Evolutionary conservation across 1,284 basidiomycete species (phyloP).

Genomic region (Rhodotorula mucilaginosa): DNA sequence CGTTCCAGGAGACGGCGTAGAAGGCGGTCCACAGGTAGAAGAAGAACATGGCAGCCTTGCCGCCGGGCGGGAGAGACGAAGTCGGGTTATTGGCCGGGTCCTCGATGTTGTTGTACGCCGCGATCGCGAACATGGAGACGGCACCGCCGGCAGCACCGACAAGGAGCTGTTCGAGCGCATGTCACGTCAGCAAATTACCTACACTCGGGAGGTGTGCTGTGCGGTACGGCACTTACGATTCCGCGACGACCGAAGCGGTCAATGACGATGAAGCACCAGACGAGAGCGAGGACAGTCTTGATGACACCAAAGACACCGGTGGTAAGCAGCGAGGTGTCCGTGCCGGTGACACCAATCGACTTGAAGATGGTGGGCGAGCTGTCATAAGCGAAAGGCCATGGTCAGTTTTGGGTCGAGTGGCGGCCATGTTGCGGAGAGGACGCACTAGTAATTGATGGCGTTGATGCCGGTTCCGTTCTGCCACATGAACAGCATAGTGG

Average conservation of each 20-base stretch:
- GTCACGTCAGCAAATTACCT: not conserved
- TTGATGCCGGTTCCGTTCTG: conserved; percentile 42
- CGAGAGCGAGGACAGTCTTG: conserved; percentile 47
- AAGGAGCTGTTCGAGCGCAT: conserved; percentile 45
- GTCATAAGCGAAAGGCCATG: not conserved
- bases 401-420: not conserved
- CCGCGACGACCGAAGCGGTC: conserved; percentile 52
- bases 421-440: not conserved
- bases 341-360: conserved; percentile 59
- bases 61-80: conserved; percentile 41
- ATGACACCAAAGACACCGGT: conserved; percentile 57
- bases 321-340: conserved; percentile 53
- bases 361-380: conserved; percentile 59
- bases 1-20: conserved; percentile 44
- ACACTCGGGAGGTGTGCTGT: not conserved
- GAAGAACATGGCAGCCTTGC: conserved; percentile 46
- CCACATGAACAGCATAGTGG: conserved; percentile 49
- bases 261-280: conserved; percentile 49
- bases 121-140: conserved; percentile 51
- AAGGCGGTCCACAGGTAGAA: conserved; percentile 45
- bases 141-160: conserved; percentile 53
- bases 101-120: conserved; percentile 41
- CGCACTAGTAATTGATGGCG: conserved; percentile 14
- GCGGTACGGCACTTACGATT: conserved; percentile 34
- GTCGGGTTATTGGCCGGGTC: conserved; percentile 36